Percentiles rank a stretch among this genome's conserved stretches.
phyloP scores from a whole-genome alignment of 306 rosid species.

The Myrica gale region DNA sequence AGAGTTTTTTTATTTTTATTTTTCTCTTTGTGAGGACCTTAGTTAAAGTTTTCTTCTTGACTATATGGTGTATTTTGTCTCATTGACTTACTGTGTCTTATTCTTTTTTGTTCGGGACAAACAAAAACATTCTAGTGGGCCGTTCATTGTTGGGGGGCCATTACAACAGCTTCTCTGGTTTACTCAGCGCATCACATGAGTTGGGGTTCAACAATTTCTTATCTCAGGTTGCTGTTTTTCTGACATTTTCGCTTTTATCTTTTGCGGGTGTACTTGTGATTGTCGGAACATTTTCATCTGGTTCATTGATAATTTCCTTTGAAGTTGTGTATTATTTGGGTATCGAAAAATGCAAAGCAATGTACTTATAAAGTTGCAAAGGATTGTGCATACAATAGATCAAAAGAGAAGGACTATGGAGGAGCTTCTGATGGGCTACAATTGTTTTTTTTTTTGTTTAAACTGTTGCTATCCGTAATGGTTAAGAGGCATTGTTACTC shows the following conservation, averaged over 20 bases:
- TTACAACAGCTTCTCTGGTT: conserved; percentile 45
- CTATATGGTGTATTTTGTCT: background rate
- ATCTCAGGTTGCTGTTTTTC: conserved; percentile 57
- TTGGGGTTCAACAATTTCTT: conserved; percentile 40
- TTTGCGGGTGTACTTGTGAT: background rate
- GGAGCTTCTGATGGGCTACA: background rate
- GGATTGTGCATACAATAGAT: background rate
- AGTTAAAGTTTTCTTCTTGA: background rate
- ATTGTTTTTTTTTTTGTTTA: background rate
- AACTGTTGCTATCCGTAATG: background rate
- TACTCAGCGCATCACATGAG: conserved; percentile 47
- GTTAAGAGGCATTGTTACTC: background rate
- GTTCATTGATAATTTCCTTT: background rate
- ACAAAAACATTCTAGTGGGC: conserved; percentile 38
- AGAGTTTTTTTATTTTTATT: no score
- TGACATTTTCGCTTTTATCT: background rate
- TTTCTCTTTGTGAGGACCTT: background rate
- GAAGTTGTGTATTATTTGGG: background rate
- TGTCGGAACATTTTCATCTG: background rate
- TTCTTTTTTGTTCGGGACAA: background rate
- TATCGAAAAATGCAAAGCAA: background rate
- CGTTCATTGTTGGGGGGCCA: conserved; percentile 59
- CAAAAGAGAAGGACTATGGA: background rate
- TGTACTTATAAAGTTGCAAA: background rate
- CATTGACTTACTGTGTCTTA: background rate